These are phyloP conservation scores for Neoboletus brunneissimus DNA, from an alignment of 768 basidiomycete species.

Conservation along the genomic window DNA sequence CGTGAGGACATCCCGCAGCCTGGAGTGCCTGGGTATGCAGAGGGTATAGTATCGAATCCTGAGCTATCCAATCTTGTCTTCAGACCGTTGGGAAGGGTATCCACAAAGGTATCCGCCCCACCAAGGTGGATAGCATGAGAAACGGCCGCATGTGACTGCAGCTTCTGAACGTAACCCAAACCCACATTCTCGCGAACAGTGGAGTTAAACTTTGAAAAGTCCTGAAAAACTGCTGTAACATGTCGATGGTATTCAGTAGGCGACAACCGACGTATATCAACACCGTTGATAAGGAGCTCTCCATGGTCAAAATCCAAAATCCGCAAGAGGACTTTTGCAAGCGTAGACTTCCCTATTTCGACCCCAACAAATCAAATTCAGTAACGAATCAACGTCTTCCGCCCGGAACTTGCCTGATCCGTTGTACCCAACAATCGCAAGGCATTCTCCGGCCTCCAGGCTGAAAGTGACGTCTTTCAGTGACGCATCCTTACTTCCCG, in stretches of 20 bases:
- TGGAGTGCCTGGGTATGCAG: conserved; percentile 29
- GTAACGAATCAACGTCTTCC: conserved; percentile 7
- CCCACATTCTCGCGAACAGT: conserved; percentile 84
- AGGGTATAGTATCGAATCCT: conserved; percentile 51
- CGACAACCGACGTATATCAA: conserved; percentile 61
- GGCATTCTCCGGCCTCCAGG: conserved; percentile 70
- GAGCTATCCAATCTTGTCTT: conserved; percentile 68
- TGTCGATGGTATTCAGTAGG: conserved; percentile 73
- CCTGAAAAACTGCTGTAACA: conserved; percentile 81
- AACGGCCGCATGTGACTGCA: conserved; percentile 56
- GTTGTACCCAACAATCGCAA: conserved; percentile 85
- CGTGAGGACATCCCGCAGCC: conserved; percentile 33
- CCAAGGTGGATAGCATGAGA: conserved; percentile 67
- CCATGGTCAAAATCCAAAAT: conserved; percentile 76
- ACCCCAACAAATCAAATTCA: conserved; percentile 5
- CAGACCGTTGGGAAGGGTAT: conserved; percentile 66
- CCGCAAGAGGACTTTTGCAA: conserved; percentile 77
- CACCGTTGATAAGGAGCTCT: conserved; percentile 63
- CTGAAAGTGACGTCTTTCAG: conserved; percentile 67
- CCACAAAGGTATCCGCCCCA: conserved; percentile 64
- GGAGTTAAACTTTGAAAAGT: conserved; percentile 76
- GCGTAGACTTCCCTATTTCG: conserved; percentile 77
- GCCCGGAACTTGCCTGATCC: conserved; percentile 59
- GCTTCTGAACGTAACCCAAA: conserved; percentile 67
- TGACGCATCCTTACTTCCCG: conserved; percentile 65